Base-by-base conservation (phyloP, 805 yeast genomes). In the Debaryomyces hansenii region DNA sequence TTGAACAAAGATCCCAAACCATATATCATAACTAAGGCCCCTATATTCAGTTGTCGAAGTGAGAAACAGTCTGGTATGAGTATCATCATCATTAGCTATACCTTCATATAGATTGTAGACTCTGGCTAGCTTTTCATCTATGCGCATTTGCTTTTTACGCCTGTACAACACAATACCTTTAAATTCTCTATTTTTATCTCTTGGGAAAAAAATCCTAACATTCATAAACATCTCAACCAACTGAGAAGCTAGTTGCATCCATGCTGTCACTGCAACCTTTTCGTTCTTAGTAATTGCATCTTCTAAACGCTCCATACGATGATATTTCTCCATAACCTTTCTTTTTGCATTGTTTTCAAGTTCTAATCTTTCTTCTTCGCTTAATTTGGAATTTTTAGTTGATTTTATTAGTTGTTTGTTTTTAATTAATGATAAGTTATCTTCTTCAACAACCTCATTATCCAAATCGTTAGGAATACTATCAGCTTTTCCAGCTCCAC, bases 1-100 rank as follows among this genome's bases (percentile, higher is more conserved):
- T 57, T 85, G 86, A 80, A 90, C 84, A 57, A 90, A 88, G 5
- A 92, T 70, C 51, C 79, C 82, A 63, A 90, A 90, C 99, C 99
- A 94, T 32, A 78, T 78, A 33, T 85, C 87, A 62, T 87, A 87
- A 3, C 75, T 69, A 16, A 90, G 67, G 0, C 96, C 97, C 47
- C 96, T 74, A 58, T 86, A 87, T 55, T 79, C 84, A 0, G 73
- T 71, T 10, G 76, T 75, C 0, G 87, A 78, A 0, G 83, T 77
- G 55, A 64, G 57, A 51, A 67, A 66, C 46, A 59, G 64, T 35
- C 72, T 44, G 1, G 69, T 47, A 27, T 55, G 50, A 33, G 53
- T 55, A 9, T 31, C 34, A 29, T 62, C 68, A 15, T 59, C 64
- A 14, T 54, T 58, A n/a, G 59, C 57, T 50, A 70, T 72, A 60